phyloP scores from a whole-genome alignment of 768 basidiomycete species.

The Suillus cothurnatus region DNA sequence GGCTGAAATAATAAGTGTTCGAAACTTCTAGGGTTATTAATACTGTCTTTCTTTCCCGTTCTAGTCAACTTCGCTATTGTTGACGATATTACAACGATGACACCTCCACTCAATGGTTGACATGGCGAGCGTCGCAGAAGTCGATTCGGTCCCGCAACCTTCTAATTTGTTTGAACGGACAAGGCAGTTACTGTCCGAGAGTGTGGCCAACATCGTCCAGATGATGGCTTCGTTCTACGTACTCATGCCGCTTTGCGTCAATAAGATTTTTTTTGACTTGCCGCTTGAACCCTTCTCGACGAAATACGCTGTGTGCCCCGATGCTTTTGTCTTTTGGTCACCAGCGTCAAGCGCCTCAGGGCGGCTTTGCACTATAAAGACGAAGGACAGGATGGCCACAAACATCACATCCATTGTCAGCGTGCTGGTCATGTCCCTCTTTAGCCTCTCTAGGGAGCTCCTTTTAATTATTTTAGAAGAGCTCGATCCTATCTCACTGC shows the following conservation, averaged over 20 bases:
- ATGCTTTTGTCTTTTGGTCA: conserved; percentile 37
- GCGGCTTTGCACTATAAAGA: conserved; percentile 32
- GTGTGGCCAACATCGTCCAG: conserved; percentile 22
- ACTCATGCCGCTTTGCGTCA: conserved; percentile 26
- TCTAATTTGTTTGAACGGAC: conserved; percentile 28
- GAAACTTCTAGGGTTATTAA: conserved; percentile 2
- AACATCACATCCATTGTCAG: conserved; percentile 24
- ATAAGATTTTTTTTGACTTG: conserved; percentile 26
- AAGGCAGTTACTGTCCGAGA: conserved; percentile 25
- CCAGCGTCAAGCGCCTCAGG: conserved; percentile 24
- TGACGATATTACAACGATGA: conserved; percentile 18
- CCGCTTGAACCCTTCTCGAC: conserved; percentile 34
- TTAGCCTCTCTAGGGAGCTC: conserved; percentile 32
- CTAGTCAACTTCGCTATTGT: conserved; percentile 32
- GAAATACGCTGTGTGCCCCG: conserved; percentile 29
- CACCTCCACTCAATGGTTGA: conserved; percentile 33
- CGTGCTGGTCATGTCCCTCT: conserved; percentile 40
- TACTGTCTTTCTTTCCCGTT: conserved; percentile 20
- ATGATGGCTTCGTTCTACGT: conserved; percentile 25
- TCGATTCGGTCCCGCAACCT: conserved; percentile 30
- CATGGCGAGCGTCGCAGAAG: conserved; percentile 37
- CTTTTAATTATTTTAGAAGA: conserved; percentile 35
- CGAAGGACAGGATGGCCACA: conserved; percentile 11
- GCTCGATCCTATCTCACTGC: conserved; percentile 35
- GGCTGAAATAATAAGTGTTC: conserved; percentile 9